These are phyloP conservation scores for Trichoderma sp. DNA, from an alignment of 2,329 filamentous ascomycete genomes.

Conservation along the genomic window DNA sequence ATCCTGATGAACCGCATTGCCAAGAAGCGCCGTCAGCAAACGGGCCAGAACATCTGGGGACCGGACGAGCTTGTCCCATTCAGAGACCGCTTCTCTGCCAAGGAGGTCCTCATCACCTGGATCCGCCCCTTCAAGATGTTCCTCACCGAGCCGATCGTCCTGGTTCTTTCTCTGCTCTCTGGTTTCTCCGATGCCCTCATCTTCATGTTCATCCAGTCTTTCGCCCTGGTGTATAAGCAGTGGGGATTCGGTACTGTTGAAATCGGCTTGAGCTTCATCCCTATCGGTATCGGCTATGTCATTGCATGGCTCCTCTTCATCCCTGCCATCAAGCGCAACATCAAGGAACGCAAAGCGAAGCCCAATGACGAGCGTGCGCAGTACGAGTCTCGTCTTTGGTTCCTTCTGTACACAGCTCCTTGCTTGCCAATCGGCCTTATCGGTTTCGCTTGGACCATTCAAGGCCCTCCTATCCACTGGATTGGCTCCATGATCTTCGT, in stretches of 20 bases:
- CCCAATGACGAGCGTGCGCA: slow-evolving; percentile 58
- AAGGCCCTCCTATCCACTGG: slow-evolving; percentile 65
- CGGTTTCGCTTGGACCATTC: slow-evolving; percentile 67
- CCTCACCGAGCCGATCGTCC: slow-evolving; percentile 70
- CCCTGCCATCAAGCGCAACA: slow-evolving; percentile 54
- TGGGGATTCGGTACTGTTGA: slow-evolving; percentile 60
- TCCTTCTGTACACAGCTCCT: slow-evolving; percentile 61
- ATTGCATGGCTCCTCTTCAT: slow-evolving; percentile 61
- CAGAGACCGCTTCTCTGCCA: slow-evolving; percentile 55
- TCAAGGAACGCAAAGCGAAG: slow-evolving; percentile 49
- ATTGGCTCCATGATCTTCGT: slow-evolving; percentile 65
- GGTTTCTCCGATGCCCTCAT: slow-evolving; percentile 74
- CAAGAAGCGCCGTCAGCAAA: slow-evolving; percentile 64
- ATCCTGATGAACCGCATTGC: slow-evolving; percentile 78
- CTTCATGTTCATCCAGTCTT: slow-evolving; percentile 75
- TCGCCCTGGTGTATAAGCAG: slow-evolving; percentile 64
- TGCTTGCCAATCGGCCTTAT: slow-evolving; percentile 65
- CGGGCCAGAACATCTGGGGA: slow-evolving; percentile 64
- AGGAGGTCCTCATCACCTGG: slow-evolving; percentile 58
- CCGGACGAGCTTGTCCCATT: slow-evolving; percentile 68
- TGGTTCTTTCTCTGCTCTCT: slow-evolving; percentile 66
- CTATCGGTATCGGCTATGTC: slow-evolving; percentile 65
- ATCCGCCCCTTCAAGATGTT: slow-evolving; percentile 70
- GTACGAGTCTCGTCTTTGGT: slow-evolving; percentile 66
- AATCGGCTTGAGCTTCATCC: slow-evolving; percentile 61